phyloP scores from a whole-genome alignment of 2,329 filamentous ascomycete genomes.

The Cytospora chrysosperma region DNA sequence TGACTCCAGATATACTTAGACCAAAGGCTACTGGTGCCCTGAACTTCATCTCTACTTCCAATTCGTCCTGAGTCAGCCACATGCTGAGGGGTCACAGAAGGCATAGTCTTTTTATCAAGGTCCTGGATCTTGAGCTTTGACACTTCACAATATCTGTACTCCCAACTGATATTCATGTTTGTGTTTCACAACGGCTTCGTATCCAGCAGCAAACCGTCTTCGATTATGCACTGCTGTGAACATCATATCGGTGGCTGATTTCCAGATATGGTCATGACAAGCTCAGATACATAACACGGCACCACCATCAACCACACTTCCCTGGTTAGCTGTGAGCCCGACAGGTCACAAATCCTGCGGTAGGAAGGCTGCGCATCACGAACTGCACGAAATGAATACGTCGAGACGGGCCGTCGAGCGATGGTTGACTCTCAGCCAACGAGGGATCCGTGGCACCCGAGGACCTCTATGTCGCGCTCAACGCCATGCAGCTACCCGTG shows the following conservation, averaged over 20 bases:
- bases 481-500: slow-evolving; percentile 13
- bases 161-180: not conserved
- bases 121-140: not conserved
- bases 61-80: not conserved
- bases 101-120: not conserved
- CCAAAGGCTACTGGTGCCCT: not conserved
- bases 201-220: not conserved
- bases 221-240: not conserved
- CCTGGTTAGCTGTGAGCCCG: not conserved
- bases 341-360: not conserved
- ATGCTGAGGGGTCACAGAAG: not conserved
- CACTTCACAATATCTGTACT: not conserved
- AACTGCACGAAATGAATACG: slow-evolving; percentile 7
- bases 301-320: not conserved
- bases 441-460: not conserved
- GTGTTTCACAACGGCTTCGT: not conserved
- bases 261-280: not conserved
- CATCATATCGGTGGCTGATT: not conserved
- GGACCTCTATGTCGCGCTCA: not conserved
- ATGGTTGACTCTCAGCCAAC: not conserved
- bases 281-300: not conserved
- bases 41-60: not conserved
- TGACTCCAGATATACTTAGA: not conserved
- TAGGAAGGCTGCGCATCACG: not conserved
- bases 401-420: slow-evolving; percentile 1